Evolutionary conservation across 306 rosid species (phyloP).

Genomic region (Trichosanthes truncata): DNA sequence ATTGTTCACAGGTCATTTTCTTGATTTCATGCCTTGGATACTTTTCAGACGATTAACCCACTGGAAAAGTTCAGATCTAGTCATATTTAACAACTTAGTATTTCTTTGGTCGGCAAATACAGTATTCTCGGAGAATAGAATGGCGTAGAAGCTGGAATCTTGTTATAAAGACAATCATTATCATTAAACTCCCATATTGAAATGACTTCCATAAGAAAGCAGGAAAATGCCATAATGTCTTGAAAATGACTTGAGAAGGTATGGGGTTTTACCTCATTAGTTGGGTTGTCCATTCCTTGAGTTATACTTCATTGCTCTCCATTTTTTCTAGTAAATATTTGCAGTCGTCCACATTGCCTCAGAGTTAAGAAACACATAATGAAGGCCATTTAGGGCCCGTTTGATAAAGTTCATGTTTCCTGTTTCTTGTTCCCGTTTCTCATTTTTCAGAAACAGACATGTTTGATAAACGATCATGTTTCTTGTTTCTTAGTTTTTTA

Average conservation of each 20-base stretch:
- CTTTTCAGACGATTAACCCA: background rate
- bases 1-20: conserved; percentile 20
- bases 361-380: background rate
- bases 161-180: background rate
- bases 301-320: background rate
- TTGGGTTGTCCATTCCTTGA: conserved; percentile 1
- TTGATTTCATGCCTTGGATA: background rate
- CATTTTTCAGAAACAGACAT: no score
- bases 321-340: background rate
- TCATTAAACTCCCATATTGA: background rate
- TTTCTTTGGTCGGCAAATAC: background rate
- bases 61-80: background rate
- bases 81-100: background rate
- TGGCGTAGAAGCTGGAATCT: background rate
- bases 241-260: background rate
- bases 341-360: background rate
- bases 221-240: background rate
- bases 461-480: no score
- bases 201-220: background rate
- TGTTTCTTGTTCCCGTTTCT: no score
- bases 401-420: no score
- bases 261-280: background rate
- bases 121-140: background rate
- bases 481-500: no score
- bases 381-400: background rate